Evolutionary conservation across 2,329 filamentous ascomycete species (phyloP).

Genomic region (Aureobasidium melanogenum): DNA sequence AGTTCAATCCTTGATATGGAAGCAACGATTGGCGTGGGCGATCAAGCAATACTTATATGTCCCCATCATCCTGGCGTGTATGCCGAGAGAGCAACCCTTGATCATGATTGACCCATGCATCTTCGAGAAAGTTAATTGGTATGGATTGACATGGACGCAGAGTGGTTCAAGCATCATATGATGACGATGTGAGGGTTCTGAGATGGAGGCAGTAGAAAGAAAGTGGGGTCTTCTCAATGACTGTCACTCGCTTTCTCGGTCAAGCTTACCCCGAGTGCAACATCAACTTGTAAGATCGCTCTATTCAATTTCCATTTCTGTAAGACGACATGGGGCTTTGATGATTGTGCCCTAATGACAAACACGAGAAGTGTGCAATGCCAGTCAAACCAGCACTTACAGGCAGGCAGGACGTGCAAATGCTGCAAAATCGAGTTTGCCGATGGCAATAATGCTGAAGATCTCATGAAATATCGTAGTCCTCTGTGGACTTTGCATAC

Average conservation of each 20-base stretch:
- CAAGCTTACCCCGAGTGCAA: background rate
- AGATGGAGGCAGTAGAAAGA: background rate
- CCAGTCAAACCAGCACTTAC: background rate
- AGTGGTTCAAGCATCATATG: background rate
- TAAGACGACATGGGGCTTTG: background rate
- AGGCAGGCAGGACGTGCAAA: too few species aligned
- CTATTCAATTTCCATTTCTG: background rate
- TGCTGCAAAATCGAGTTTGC: background rate
- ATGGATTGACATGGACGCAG: background rate
- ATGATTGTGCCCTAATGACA: background rate
- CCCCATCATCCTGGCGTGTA: background rate
- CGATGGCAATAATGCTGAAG: background rate
- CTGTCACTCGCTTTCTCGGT: background rate
- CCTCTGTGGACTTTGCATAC: background rate
- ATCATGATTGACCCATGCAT: background rate
- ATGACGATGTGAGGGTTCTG: background rate
- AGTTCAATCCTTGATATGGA: background rate
- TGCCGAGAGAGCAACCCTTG: background rate
- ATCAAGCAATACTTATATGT: background rate
- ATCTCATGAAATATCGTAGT: background rate
- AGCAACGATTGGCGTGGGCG: background rate
- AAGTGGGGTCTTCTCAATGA: background rate
- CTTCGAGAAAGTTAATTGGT: background rate
- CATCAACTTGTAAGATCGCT: background rate
- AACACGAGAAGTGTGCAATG: background rate